Evolutionary conservation across 257 asterid genomes (phyloP), one percentile per base, ranked within the genome.

Genomic region (Solanum tarijense): DNA sequence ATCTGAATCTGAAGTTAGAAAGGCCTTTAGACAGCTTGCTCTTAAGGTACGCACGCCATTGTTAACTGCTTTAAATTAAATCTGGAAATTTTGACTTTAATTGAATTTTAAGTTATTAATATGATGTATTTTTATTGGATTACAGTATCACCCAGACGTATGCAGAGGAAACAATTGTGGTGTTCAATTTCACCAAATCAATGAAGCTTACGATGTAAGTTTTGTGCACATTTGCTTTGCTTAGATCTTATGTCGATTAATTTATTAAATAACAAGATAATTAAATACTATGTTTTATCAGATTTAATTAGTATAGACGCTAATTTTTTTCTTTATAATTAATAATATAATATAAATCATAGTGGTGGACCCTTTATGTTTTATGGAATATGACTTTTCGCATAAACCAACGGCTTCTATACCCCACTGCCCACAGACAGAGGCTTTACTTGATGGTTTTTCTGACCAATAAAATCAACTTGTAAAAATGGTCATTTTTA

Each of bases 121-220:
- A 48, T n/a, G 4, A 43, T 16, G 18, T 66, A 11, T 68, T 85
- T 85, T 68, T 25, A 20, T 46, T 73, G 41, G 55, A 72, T 85
- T 93, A 91, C 98, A 96, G 99, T 96, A 96, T 89, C 99, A 96
- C 88, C 99, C 99, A 2, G 99, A 96, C 88, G 99, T 96, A 4
- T 96, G 98, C 92, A 93, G 93, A 92, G 99, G 91, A 89, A 95
- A 84, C 89, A 89, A 94, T 82, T 90, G 92, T 16, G 93, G 90
- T 5, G 74, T 91, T 39, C 92, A 96, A 52, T 96, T 96, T 87
- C 93, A 92, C 89, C 93, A 94, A 86, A 95, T 96, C 69, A 92
- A 92, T 46, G 98, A 95, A 91, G 98, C 98, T 41, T 96, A 96
- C 83, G 94, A 92, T 90, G 98, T 96, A 90, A 91, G 98, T 87